phyloP scores from a whole-genome alignment of 331 rosid genomes.

The Rhamnella rubrinervis region DNA sequence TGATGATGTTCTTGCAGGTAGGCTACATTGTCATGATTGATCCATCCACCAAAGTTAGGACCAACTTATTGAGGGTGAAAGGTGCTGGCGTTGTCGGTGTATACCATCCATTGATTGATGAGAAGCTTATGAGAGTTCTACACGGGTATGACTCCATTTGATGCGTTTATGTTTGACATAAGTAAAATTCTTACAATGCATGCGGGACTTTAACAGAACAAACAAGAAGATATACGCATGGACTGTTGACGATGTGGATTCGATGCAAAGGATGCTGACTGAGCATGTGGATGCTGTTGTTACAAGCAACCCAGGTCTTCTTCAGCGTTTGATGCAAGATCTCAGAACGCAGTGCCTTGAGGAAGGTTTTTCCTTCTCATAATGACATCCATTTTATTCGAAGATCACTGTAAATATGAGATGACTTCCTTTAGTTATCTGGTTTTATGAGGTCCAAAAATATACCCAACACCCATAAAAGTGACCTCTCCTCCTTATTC shows the following conservation, averaged over 20 bases:
- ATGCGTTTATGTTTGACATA: conserved; percentile 6
- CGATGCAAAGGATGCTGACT: conserved; percentile 63
- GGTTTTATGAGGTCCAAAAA: too few relatives aligned
- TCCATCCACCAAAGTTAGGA: conserved; percentile 57
- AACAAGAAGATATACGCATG: conserved; percentile 79
- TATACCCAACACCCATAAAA: too few relatives aligned
- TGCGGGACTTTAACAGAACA: conserved; percentile 46
- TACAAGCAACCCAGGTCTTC: conserved; percentile 72
- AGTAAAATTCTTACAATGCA: conserved; percentile 8
- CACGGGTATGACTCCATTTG: conserved; percentile 52
- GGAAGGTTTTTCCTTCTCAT: conserved; percentile 61
- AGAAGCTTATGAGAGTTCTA: conserved; percentile 59
- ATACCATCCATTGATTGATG: conserved; percentile 83
- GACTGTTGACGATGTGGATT: conserved; percentile 81
- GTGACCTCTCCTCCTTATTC: too few relatives aligned
- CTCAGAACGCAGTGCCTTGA: conserved; percentile 64
- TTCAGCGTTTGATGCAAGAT: conserved; percentile 75
- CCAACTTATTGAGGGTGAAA: conserved; percentile 73
- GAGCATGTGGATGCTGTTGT: conserved; percentile 80
- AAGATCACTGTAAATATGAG: background rate
- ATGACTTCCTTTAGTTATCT: too few relatives aligned
- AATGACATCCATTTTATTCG: conserved; percentile 23
- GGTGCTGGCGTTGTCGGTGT: conserved; percentile 83
- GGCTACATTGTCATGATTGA: conserved; percentile 88
- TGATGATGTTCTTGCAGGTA: conserved; percentile 51